These are phyloP conservation scores for Schizosaccharomyces osmophilus DNA, from an alignment of 805 yeast species.

Conservation along the genomic window DNA sequence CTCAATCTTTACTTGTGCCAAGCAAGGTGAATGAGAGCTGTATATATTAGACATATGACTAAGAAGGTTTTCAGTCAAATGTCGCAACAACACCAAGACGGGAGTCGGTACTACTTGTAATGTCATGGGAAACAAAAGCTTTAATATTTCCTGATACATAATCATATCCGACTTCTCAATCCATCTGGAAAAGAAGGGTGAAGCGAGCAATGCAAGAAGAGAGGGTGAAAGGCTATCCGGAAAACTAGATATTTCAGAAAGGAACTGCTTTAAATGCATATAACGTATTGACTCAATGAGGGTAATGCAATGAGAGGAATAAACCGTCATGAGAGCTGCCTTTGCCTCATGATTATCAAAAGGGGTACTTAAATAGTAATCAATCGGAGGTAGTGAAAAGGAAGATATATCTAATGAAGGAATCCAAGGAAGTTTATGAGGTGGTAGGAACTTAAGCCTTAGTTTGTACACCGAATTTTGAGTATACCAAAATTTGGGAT, in stretches of 20 bases:
- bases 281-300: conserved; percentile 41
- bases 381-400: conserved; percentile 17
- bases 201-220: background rate
- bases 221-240: conserved; percentile 20
- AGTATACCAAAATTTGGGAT: background rate
- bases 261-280: conserved; percentile 39
- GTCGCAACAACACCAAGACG: conserved; percentile 29
- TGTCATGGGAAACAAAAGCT: conserved; percentile 36
- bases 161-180: background rate
- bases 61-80: conserved; percentile 26
- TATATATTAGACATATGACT: conserved; percentile 13
- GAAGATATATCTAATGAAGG: conserved; percentile 12
- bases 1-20: conserved; percentile 27
- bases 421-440: conserved; percentile 2
- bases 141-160: conserved; percentile 18
- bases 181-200: background rate
- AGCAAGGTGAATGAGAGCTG: background rate
- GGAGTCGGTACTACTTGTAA: conserved; percentile 32
- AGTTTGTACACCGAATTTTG: background rate
- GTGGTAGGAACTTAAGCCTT: background rate
- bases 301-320: conserved; percentile 37
- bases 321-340: conserved; percentile 35
- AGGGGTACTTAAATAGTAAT: conserved; percentile 21
- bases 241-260: conserved; percentile 28
- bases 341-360: conserved; percentile 29